These are phyloP conservation scores for Xerocomellus dryophilus DNA, from an alignment of 768 basidiomycete genomes.

Conservation along the genomic window DNA sequence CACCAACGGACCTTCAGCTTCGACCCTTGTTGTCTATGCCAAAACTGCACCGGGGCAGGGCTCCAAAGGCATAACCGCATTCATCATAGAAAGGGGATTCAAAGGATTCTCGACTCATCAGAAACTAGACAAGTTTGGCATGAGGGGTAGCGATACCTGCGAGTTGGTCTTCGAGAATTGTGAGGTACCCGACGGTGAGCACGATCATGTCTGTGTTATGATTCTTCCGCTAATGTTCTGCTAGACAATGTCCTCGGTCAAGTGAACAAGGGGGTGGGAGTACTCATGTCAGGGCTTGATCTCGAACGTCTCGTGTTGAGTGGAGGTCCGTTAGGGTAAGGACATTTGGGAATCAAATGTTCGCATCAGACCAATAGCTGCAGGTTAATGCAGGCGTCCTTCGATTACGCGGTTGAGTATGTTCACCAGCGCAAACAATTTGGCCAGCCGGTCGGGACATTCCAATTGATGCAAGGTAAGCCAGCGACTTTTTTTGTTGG, in stretches of 20 bases:
- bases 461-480: constrained; percentile 94
- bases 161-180: constrained; percentile 92
- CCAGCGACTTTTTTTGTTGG: not conserved
- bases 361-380: constrained; percentile 1
- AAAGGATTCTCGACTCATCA: constrained; percentile 85
- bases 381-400: constrained; percentile 91
- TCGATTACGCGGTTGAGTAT: constrained; percentile 84
- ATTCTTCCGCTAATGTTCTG: not conserved
- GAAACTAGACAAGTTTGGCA: constrained; percentile 93
- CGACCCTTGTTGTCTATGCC: constrained; percentile 90
- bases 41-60: constrained; percentile 76
- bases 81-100: constrained; percentile 82
- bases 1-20: constrained; percentile 90
- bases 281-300: constrained; percentile 94
- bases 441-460: constrained; percentile 79
- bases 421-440: constrained; percentile 95
- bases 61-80: constrained; percentile 89
- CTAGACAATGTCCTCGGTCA: constrained; percentile 82
- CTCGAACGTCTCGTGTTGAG: constrained; percentile 88
- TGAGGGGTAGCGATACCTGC: constrained; percentile 94
- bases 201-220: not conserved
- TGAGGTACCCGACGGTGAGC: constrained; percentile 78
- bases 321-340: constrained; percentile 86
- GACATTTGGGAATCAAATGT: constrained; percentile 1
- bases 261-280: constrained; percentile 74